phyloP scores from a whole-genome alignment of 768 basidiomycete genomes.

The Termitomyces heimii region DNA sequence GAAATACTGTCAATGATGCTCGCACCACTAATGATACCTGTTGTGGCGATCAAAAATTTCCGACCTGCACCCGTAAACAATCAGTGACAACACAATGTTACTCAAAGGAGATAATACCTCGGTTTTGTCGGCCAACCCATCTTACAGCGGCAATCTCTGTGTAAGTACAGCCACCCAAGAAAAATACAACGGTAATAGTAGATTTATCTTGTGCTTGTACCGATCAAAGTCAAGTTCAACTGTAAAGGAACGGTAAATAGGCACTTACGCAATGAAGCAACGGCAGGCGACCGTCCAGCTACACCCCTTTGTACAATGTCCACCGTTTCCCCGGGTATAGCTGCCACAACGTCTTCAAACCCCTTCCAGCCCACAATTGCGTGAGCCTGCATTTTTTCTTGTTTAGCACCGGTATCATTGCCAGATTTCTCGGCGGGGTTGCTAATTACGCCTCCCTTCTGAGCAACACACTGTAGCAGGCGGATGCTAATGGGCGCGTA shows the following conservation, averaged over 20 bases:
- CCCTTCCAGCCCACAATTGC: conserved; percentile 96
- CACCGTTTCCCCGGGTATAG: conserved; percentile 81
- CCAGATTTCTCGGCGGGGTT: conserved; percentile 55
- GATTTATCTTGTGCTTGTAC: conserved; percentile 50
- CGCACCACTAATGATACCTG: conserved; percentile 80
- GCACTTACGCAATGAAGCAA: conserved; percentile 28
- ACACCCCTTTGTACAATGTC: conserved; percentile 58
- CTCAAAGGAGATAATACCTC: conserved; percentile 42
- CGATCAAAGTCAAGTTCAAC: conserved; percentile 13
- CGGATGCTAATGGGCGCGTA: conserved; percentile 92
- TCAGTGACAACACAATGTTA: conserved; percentile 6
- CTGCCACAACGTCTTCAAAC: conserved; percentile 83
- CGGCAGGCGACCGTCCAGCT: conserved; percentile 20
- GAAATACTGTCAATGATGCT: conserved; percentile 67
- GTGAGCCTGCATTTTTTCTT: conserved; percentile 71
- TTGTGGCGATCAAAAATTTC: conserved; percentile 85
- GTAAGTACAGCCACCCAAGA: conserved; percentile 95
- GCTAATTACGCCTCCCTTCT: conserved; percentile 85
- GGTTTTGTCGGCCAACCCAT: conserved; percentile 84
- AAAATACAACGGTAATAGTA: conserved; percentile 90
- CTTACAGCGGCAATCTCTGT: conserved; percentile 94
- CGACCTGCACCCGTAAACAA: conserved; percentile 47
- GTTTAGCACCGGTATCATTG: conserved; percentile 26
- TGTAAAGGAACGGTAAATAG: not conserved
- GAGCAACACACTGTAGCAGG: conserved; percentile 88